Conservation (phyloP, 139 green algal genomes). For the Coelastrella sp. region DNA sequence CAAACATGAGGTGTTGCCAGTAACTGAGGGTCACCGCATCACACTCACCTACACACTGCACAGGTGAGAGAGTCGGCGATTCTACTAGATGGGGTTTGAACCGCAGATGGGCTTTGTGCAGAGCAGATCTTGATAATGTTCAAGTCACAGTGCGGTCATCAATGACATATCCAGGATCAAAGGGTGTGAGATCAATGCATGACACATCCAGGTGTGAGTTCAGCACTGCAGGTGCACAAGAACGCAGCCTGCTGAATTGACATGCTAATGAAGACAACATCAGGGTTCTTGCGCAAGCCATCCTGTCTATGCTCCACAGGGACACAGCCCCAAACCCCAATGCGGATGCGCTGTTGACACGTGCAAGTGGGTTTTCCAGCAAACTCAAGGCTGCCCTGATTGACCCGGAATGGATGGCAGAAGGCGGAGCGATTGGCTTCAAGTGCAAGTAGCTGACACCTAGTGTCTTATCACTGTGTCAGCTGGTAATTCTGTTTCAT, state of each 20-base stretch:
- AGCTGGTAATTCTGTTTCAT: background rate
- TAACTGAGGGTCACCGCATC: constrained; percentile 11
- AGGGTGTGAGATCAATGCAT: no score
- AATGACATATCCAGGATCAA: no score
- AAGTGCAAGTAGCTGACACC: background rate
- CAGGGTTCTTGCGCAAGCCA: background rate
- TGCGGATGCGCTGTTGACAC: background rate
- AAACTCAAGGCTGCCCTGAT: background rate
- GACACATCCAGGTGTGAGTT: no score
- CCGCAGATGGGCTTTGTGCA: background rate
- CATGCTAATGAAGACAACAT: background rate
- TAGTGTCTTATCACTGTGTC: no score
- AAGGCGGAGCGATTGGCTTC: constrained; percentile 11
- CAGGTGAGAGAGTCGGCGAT: background rate
- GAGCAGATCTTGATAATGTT: background rate
- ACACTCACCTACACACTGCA: constrained; percentile 27
- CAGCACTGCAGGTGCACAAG: no score
- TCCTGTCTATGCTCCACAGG: background rate
- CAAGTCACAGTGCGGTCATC: no score
- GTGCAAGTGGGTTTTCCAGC: background rate
- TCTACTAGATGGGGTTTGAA: background rate
- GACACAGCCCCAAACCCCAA: background rate
- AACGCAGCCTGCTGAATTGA: background rate
- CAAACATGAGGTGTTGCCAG: background rate
- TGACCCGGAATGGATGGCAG: constrained; percentile 1